Evolutionary conservation across 2,329 filamentous ascomycete genomes (phyloP).

Genomic region (Nothomitra cinnamomea): DNA sequence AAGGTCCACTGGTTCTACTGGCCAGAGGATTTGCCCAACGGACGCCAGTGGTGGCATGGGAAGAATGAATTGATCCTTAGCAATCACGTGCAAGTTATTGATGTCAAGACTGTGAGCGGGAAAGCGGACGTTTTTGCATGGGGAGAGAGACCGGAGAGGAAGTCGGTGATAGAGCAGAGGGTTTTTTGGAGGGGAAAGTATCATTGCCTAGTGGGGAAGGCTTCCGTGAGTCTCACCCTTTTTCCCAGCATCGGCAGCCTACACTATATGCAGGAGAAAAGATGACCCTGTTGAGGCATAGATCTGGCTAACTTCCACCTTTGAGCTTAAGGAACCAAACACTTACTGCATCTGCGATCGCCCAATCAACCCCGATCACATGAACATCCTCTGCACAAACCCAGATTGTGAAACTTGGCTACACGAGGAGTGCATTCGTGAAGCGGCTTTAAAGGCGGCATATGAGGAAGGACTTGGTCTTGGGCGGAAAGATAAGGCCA

Average conservation of each 20-base stretch:
- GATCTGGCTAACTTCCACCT: too few relatives aligned
- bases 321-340: constrained; percentile 10
- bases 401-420: constrained; percentile 41
- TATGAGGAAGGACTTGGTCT: too few relatives aligned
- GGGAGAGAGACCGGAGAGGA: constrained; percentile 46
- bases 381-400: constrained; percentile 39
- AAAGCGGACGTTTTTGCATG: constrained; percentile 47
- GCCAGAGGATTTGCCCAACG: constrained; percentile 48
- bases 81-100: constrained; percentile 63
- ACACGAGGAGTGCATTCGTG: constrained; percentile 39
- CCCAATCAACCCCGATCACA: constrained; percentile 44
- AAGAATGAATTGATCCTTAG: constrained; percentile 51
- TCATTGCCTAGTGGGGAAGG: constrained; percentile 37
- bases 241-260: too few relatives aligned
- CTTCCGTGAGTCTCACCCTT: constrained; percentile 37
- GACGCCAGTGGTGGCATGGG: constrained; percentile 50
- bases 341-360: constrained; percentile 37
- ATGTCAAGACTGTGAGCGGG: constrained; percentile 50
- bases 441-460: too few relatives aligned
- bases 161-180: constrained; percentile 24
- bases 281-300: too few relatives aligned
- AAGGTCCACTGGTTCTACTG: constrained; percentile 63
- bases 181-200: constrained; percentile 49
- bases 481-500: too few relatives aligned
- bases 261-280: too few relatives aligned